phyloP scores from a whole-genome alignment of 2,329 filamentous ascomycete species.

The Fusarium multiceps region DNA sequence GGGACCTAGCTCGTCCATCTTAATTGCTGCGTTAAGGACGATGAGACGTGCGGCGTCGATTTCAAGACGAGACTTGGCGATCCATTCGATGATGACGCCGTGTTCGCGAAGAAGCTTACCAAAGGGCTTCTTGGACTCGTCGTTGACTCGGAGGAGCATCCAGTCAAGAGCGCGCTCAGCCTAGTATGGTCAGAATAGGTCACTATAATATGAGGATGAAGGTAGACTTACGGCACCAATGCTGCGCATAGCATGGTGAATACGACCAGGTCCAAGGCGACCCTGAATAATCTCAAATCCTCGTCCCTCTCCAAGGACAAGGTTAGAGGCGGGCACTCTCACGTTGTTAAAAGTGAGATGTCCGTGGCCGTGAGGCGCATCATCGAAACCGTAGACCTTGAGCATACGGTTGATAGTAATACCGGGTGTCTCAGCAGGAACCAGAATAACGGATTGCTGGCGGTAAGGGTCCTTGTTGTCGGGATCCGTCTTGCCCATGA shows the following conservation, averaged over 20 bases:
- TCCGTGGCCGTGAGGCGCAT: constrained; percentile 97
- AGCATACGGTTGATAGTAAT: constrained; percentile 96
- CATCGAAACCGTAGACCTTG: constrained; percentile 93
- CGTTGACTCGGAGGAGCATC: constrained; percentile 95
- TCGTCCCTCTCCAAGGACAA: constrained; percentile 91
- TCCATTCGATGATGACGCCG: constrained; percentile 94
- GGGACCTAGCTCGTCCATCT: constrained; percentile 89
- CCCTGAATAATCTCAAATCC: constrained; percentile 99
- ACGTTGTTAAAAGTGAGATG: constrained; percentile 92
- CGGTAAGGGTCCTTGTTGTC: constrained; percentile 81
- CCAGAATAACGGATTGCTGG: constrained; percentile 93
- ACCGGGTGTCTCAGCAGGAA: constrained; percentile 82
- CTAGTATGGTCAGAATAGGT: constrained; percentile 48
- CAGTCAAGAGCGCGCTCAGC: constrained; percentile 93
- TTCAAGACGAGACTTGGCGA: constrained; percentile 90
- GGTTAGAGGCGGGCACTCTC: constrained; percentile 82
- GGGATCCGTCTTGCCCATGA: constrained; percentile 93
- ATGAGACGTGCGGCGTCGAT: constrained; percentile 91
- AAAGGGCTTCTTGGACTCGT: constrained; percentile 90
- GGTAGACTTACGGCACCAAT: constrained; percentile 77
- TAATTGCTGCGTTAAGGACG: constrained; percentile 93
- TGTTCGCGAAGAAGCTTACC: constrained; percentile 88
- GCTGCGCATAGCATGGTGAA: constrained; percentile 96
- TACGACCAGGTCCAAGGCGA: constrained; percentile 92
- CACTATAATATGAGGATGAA: rapidly evolving